These are phyloP conservation scores for Xylaria acuta DNA, from an alignment of 495 filamentous ascomycete species.

Conservation along the genomic window DNA sequence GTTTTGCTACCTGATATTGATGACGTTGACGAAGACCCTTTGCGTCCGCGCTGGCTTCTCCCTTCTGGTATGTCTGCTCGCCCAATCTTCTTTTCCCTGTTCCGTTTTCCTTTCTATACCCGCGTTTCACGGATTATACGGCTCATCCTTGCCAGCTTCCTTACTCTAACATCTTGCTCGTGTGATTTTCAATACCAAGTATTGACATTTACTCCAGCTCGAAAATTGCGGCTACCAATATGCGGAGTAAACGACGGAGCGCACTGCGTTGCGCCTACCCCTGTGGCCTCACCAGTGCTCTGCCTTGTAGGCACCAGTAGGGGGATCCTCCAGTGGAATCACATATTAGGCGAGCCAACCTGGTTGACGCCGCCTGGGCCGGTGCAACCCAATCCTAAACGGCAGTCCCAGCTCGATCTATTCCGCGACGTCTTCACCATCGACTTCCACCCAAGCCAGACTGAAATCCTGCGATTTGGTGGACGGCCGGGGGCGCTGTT, in stretches of 20 bases:
- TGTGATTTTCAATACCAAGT: not conserved
- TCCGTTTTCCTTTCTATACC: not conserved
- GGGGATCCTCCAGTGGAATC: constrained; percentile 34
- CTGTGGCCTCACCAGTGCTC: constrained; percentile 27
- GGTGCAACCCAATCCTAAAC: not conserved
- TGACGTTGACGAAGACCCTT: not conserved
- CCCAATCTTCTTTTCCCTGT: not conserved
- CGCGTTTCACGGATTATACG: not conserved
- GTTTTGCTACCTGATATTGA: constrained; percentile 24
- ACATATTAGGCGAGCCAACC: not conserved
- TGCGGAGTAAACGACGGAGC: not conserved
- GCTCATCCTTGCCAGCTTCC: not conserved
- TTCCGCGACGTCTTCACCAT: constrained; percentile 34
- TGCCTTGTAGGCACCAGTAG: constrained; percentile 43
- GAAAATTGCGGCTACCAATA: no score
- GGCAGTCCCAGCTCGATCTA: not conserved
- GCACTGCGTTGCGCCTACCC: constrained; percentile 32
- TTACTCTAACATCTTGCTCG: not conserved
- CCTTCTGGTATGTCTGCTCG: constrained; percentile 9
- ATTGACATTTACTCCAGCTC: not conserved
- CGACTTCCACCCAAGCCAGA: constrained; percentile 39
- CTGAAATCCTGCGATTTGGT: constrained; percentile 43
- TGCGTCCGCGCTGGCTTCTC: constrained; percentile 30
- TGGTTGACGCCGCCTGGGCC: not conserved
- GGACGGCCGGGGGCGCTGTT: constrained; percentile 44